Conservation (phyloP, 2,329 filamentous ascomycete species). For the Clonostachys rosea region DNA sequence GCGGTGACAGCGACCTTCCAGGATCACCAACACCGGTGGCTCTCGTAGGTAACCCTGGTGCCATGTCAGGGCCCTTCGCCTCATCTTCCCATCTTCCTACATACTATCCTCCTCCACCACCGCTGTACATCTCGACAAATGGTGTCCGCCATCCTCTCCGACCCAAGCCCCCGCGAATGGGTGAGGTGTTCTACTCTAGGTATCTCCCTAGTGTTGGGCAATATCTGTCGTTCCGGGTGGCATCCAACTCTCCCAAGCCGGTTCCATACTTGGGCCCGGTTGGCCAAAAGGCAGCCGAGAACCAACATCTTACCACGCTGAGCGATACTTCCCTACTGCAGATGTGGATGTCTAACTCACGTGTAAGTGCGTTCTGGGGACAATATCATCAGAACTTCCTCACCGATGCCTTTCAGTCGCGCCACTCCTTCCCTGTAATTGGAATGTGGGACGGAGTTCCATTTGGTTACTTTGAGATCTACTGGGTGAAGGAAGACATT, state of each 20-base stretch:
- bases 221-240: constrained; percentile 85
- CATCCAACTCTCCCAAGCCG: constrained; percentile 61
- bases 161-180: constrained; percentile 83
- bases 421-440: constrained; percentile 84
- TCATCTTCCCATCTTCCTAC: constrained; percentile 84
- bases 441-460: constrained; percentile 92
- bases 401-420: constrained; percentile 54
- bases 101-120: constrained; percentile 80
- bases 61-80: constrained; percentile 60
- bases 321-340: constrained; percentile 62
- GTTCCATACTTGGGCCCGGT: constrained; percentile 60
- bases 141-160: constrained; percentile 80
- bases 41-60: constrained; percentile 22
- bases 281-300: constrained; percentile 30
- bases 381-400: constrained; percentile 64
- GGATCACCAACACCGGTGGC: constrained; percentile 17
- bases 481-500: constrained; percentile 93
- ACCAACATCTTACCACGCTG: constrained; percentile 32
- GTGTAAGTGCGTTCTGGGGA: constrained; percentile 85
- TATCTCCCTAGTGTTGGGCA: constrained; percentile 78
- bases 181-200: constrained; percentile 85
- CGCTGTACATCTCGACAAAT: constrained; percentile 77
- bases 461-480: constrained; percentile 96
- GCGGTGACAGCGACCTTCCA: constrained; percentile 28
- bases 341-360: constrained; percentile 83